Conservation (phyloP, 768 basidiomycete genomes). For the Mycena latifolia region DNA sequence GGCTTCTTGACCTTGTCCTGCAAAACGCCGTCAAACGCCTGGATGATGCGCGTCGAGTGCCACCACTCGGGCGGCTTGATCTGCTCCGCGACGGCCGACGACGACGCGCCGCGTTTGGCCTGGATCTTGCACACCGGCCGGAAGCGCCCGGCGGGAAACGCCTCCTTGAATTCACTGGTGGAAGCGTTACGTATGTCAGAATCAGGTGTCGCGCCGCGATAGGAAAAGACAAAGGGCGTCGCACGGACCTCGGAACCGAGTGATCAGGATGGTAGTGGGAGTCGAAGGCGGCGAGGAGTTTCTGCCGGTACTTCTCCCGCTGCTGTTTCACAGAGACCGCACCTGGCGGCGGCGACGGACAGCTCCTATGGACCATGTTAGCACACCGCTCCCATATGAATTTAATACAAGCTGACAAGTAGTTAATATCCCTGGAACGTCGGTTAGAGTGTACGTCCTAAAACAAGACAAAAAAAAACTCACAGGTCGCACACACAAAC, state of each 20-base stretch:
- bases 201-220: background rate
- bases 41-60: slow-evolving; percentile 91
- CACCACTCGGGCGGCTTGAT: slow-evolving; percentile 95
- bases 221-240: background rate
- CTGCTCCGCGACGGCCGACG: slow-evolving; percentile 87
- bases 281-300: slow-evolving; percentile 83
- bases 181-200: slow-evolving; percentile 25
- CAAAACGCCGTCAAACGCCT: slow-evolving; percentile 90
- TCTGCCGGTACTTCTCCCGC: slow-evolving; percentile 83
- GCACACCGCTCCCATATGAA: slow-evolving; percentile 25
- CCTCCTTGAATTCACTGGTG: slow-evolving; percentile 94
- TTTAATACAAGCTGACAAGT: slow-evolving; percentile 63
- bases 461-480: slow-evolving; percentile 42
- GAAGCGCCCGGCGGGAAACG: slow-evolving; percentile 93
- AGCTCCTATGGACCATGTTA: slow-evolving; percentile 62
- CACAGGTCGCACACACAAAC: slow-evolving; percentile 91
- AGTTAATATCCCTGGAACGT: slow-evolving; percentile 77
- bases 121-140: slow-evolving; percentile 92
- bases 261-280: slow-evolving; percentile 93
- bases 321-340: slow-evolving; percentile 83
- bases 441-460: background rate
- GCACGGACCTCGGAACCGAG: slow-evolving; percentile 73
- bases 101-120: slow-evolving; percentile 83
- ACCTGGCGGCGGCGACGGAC: slow-evolving; percentile 82
- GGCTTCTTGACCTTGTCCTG: slow-evolving; percentile 94